Conservation (phyloP, 768 basidiomycete species). For the Lactifluus piperatus region DNA sequence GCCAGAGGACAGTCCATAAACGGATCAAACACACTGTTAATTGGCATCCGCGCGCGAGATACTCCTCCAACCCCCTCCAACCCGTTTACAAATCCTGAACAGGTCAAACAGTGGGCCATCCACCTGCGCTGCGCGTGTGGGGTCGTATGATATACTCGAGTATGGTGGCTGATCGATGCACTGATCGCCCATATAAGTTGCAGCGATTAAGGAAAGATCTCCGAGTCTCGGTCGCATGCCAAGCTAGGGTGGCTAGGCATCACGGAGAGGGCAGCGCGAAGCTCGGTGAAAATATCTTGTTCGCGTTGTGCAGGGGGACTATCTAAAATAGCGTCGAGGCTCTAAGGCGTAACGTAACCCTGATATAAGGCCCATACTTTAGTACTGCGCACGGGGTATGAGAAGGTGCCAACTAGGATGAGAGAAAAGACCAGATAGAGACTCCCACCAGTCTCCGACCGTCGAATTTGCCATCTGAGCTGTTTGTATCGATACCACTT, state of each 20-base stretch:
- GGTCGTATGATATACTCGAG: constrained; percentile 52
- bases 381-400: background rate
- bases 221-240: constrained; percentile 41
- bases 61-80: too few relatives aligned
- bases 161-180: too few relatives aligned
- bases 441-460: constrained; percentile 52
- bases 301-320: constrained; percentile 47
- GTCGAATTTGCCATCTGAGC: constrained; percentile 32
- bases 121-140: too few relatives aligned
- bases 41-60: too few relatives aligned
- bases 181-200: constrained; percentile 51
- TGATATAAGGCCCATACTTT: constrained; percentile 48
- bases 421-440: constrained; percentile 32
- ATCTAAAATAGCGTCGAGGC: constrained; percentile 32
- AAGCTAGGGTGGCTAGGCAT: constrained; percentile 36
- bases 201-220: constrained; percentile 49
- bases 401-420: constrained; percentile 9
- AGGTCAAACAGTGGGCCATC: constrained; percentile 47
- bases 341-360: constrained; percentile 53
- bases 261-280: constrained; percentile 12
- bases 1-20: too few relatives aligned
- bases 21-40: too few relatives aligned
- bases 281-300: constrained; percentile 27
- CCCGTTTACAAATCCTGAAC: too few relatives aligned
- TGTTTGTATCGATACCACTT: constrained; percentile 37